A percentile compares a stretch with the other conserved stretches of the same genome.
These are phyloP conservation scores for Cunninghamia lanceolata DNA, from an alignment of 75 land plant genomes.

Conservation along the genomic window DNA sequence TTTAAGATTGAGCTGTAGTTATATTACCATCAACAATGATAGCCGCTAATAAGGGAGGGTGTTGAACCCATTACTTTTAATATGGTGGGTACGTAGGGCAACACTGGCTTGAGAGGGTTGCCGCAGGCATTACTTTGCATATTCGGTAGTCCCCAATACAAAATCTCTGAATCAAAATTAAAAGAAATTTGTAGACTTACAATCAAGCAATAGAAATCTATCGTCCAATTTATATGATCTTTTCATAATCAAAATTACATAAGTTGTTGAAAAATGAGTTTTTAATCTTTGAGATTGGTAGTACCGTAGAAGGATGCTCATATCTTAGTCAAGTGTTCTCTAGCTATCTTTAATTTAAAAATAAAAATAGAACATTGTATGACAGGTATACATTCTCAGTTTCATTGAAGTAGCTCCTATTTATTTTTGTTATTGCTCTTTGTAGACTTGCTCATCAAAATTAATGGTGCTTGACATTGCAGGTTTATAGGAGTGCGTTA, in stretches of 20 bases:
- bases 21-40: too few species aligned
- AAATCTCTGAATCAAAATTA: too few species aligned
- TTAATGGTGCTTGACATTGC: constrained; percentile 6
- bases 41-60: too few species aligned
- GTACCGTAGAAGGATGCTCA: not conserved
- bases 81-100: too few species aligned
- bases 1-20: too few species aligned
- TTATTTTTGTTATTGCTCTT: not conserved
- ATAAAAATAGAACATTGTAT: not conserved
- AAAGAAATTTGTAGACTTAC: too few species aligned
- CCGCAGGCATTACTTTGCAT: too few species aligned
- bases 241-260: not conserved
- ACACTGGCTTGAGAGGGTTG: too few species aligned
- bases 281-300: not conserved
- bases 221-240: not conserved
- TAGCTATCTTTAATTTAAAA: not conserved
- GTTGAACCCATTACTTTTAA: too few species aligned
- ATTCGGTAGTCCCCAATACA: not conserved
- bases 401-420: not conserved
- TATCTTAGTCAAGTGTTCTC: not conserved
- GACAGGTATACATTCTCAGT: not conserved
- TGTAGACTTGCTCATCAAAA: not conserved
- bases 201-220: too few species aligned
- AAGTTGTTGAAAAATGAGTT: not conserved
- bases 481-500: constrained; percentile 96